Evolutionary conservation across 768 basidiomycete species (phyloP), one percentile per base, ranked within the genome.

Genomic region (Termitomyces sp.): DNA sequence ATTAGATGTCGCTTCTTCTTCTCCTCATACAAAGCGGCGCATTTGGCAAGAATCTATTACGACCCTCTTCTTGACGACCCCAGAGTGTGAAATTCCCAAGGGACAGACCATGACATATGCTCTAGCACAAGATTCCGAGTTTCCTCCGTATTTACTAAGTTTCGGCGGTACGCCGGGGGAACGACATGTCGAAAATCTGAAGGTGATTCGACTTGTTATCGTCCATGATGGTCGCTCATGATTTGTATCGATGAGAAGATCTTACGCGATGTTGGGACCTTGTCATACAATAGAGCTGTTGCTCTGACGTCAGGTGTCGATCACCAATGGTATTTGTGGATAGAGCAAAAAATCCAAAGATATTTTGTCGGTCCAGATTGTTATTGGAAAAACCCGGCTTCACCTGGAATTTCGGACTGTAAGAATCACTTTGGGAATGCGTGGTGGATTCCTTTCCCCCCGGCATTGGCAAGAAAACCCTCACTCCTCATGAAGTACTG

Each of bases 1-100:
- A 9, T 64, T 90, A 59, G 84, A 88, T 66, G 70, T 83, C 39
- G 82, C 85, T 0, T 60, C 77, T 3, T 70, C 76, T 0, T 88
- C 85, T 0, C 70, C 79, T 6, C 91, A 93, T 67, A 76, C 81
- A 16, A 83, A 76, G 57, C 80, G 89, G 16, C 80, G 91, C 5
- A 87, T 93, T 14, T 90, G 89, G 88, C 89, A 93, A 67, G 91
- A 93, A 69, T 79, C 87, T 4, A 76, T 91, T 24, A 81, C 86
- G 0, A 79, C 85, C 1, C 72, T 93, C 18, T 69, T 92, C 16
- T 77, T 91, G 33, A 87, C 87, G 0, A 79, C 73, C 56, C 73
- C 82, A 0, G 78, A 81, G 9, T 84, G 82, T 65, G 72, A 74
- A 20, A 90, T 93, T 62, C 85, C 87, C 1, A 66, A 73, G 42